Evolutionary conservation across 1,284 basidiomycete genomes (phyloP).

Genomic region (Anthracocystis setariae): DNA sequence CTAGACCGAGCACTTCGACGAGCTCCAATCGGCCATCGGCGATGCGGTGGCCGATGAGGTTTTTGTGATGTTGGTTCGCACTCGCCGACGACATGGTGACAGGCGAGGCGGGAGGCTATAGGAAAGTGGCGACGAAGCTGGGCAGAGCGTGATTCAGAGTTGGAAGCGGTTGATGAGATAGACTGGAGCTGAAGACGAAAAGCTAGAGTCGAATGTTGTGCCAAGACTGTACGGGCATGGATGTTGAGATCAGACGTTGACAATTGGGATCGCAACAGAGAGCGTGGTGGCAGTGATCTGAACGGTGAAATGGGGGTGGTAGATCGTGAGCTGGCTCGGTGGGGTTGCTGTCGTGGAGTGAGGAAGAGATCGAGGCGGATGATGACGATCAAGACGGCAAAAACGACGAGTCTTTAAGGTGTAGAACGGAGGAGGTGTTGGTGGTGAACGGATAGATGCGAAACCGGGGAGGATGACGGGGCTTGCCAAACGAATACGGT

Average conservation of each 20-base stretch:
- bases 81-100: conserved; percentile 39
- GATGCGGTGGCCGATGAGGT: conserved; percentile 69
- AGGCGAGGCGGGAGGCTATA: conserved; percentile 5
- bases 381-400: conserved; percentile 1
- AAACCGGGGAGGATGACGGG: conserved; percentile 2
- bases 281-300: conserved; percentile 2
- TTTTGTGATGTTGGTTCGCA: conserved; percentile 56
- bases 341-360: neutral
- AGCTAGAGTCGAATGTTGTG: conserved; percentile 3
- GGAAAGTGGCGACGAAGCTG: neutral
- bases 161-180: neutral
- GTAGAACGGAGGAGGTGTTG: neutral
- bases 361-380: neutral
- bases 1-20: conserved; percentile 87
- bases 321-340: conserved; percentile 1
- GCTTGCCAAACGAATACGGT: conserved; percentile 13
- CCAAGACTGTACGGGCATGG: conserved; percentile 4
- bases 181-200: neutral
- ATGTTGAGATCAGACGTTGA: neutral
- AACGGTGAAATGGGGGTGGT: neutral
- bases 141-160: neutral
- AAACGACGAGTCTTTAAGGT: neutral
- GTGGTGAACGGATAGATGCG: neutral
- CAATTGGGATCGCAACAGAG: neutral
- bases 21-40: conserved; percentile 76